A percentile compares a stretch with the other conserved stretches of the same genome.
Conservation (phyloP, 768 basidiomycete species). For the Mycena capillaripes region DNA sequence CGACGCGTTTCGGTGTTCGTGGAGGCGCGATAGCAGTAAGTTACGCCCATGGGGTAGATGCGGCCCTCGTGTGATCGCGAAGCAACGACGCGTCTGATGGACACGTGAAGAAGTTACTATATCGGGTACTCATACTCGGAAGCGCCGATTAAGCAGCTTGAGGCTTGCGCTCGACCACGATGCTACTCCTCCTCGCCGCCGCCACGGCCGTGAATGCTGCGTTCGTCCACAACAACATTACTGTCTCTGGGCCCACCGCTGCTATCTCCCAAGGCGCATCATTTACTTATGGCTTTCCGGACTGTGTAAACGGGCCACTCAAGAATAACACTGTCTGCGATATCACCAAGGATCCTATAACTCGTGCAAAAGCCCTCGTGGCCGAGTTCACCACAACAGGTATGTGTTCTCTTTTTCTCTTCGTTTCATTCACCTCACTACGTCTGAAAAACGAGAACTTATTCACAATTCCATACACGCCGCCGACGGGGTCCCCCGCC, state of each 20-base stretch:
- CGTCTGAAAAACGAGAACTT: no score
- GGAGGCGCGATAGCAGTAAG: neutral
- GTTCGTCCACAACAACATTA: slow-evolving; percentile 8
- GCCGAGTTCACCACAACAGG: slow-evolving; percentile 60
- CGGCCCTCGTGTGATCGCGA: neutral
- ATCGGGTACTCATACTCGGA: no score
- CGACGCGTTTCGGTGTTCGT: neutral
- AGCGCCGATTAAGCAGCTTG: neutral
- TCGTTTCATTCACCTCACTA: no score
- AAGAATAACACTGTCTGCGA: slow-evolving; percentile 63
- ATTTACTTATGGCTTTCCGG: slow-evolving; percentile 57
- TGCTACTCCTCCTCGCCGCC: slow-evolving; percentile 24
- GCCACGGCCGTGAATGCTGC: slow-evolving; percentile 14
- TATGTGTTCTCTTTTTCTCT: no score
- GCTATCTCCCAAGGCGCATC: neutral
- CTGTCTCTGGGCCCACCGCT: slow-evolving; percentile 20
- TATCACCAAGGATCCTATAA: slow-evolving; percentile 56
- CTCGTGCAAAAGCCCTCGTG: slow-evolving; percentile 65
- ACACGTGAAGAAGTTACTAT: no score
- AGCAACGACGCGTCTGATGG: neutral
- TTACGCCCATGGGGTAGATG: neutral
- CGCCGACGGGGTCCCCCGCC: slow-evolving; percentile 68
- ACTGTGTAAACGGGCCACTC: slow-evolving; percentile 62
- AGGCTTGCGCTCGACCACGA: slow-evolving; percentile 11
- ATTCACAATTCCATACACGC: slow-evolving; percentile 65